Percentiles rank a stretch among this genome's conserved stretches.
Conservation (phyloP, 2,329 filamentous ascomycete species). For the Fusarium keratoplasticum region DNA sequence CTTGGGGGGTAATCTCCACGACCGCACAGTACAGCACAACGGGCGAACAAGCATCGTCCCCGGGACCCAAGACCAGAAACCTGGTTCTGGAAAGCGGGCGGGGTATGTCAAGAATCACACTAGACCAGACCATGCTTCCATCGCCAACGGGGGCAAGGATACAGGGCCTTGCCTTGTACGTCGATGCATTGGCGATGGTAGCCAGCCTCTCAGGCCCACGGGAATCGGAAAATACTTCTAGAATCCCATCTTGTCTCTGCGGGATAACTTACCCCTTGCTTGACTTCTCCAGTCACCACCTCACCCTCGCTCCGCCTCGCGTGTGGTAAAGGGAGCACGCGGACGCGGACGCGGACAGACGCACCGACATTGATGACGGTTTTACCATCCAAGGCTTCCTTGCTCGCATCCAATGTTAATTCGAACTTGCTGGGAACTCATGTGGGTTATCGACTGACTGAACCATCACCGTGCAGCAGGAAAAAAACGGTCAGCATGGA, state of each 20-base stretch:
- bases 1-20: neutral
- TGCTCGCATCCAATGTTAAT: slow-evolving; percentile 6
- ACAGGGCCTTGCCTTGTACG: neutral
- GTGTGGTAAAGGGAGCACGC: neutral
- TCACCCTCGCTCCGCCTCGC: neutral
- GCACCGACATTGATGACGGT: slow-evolving; percentile 10
- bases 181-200: slow-evolving; percentile 3
- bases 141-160: slow-evolving; percentile 6
- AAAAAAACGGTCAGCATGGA: neutral
- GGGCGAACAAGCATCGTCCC: neutral
- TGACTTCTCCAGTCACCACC: neutral
- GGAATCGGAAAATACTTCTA: neutral
- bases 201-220: neutral
- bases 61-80: neutral
- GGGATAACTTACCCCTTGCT: neutral
- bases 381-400: neutral
- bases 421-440: slow-evolving; percentile 3
- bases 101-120: slow-evolving; percentile 5
- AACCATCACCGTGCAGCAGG: neutral
- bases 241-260: slow-evolving; percentile 4
- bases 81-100: neutral
- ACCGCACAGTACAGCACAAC: neutral
- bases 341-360: slow-evolving; percentile 17
- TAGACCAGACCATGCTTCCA: slow-evolving; percentile 6
- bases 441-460: slow-evolving; percentile 37